These are phyloP conservation scores for Pleodorina starrii DNA, from an alignment of 139 green algal genomes.

Conservation along the genomic window DNA sequence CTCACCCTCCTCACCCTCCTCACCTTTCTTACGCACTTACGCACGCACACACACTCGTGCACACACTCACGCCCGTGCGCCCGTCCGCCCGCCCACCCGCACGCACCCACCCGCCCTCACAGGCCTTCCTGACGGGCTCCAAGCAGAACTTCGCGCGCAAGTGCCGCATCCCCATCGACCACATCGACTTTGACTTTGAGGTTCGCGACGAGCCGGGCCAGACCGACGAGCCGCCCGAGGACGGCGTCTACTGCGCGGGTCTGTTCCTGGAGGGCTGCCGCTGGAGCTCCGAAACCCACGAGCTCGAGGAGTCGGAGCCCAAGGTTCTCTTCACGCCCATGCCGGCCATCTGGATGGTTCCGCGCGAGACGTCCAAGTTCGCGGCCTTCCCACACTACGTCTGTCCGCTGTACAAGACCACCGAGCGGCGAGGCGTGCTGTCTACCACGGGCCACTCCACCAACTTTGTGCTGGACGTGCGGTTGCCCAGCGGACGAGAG, in stretches of 20 bases:
- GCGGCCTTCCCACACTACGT: constrained; percentile 70
- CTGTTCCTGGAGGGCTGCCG: constrained; percentile 86
- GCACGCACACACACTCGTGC: too few species aligned
- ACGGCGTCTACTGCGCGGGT: constrained; percentile 82
- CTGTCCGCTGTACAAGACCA: constrained; percentile 88
- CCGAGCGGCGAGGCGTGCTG: constrained; percentile 78
- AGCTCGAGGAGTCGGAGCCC: constrained; percentile 76
- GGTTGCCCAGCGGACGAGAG: constrained; percentile 67
- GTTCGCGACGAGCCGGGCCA: constrained; percentile 58
- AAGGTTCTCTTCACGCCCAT: constrained; percentile 84
- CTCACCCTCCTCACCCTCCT: too few species aligned
- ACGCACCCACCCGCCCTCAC: background rate
- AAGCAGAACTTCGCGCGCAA: constrained; percentile 91
- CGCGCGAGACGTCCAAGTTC: constrained; percentile 67
- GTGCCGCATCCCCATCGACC: constrained; percentile 82
- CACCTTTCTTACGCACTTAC: background rate
- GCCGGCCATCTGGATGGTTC: constrained; percentile 82
- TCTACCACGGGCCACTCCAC: constrained; percentile 89
- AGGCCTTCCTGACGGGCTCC: constrained; percentile 87
- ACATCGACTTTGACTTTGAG: constrained; percentile 90
- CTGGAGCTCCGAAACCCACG: constrained; percentile 72
- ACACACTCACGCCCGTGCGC: too few species aligned
- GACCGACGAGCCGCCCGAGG: constrained; percentile 63
- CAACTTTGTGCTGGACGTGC: constrained; percentile 89
- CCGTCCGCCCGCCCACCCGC: too few species aligned